Conservation (phyloP, 306 rosid genomes). For the Castanea sativa region DNA sequence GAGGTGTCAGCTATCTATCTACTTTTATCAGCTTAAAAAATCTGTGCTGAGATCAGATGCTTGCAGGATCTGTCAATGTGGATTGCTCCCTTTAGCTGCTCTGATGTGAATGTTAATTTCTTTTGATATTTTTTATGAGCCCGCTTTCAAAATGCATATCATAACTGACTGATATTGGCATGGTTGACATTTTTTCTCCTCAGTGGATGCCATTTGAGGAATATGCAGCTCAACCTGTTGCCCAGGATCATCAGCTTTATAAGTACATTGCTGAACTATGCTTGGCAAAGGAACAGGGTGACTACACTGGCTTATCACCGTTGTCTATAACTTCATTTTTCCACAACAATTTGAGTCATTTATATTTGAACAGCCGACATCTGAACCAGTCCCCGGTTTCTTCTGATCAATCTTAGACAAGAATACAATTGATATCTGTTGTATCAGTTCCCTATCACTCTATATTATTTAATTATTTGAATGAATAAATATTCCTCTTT, state of each 20-base stretch:
- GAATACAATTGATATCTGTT: not conserved
- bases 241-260: constrained; percentile 1
- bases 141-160: not conserved
- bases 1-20: not conserved
- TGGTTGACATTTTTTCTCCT: not conserved
- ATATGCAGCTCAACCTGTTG: constrained; percentile 10
- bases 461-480: not conserved
- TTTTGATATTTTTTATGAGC: not conserved
- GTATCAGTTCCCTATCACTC: not conserved
- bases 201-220: constrained; percentile 11
- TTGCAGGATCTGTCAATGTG: not conserved
- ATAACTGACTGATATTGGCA: not conserved
- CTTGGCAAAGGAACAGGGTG: not conserved
- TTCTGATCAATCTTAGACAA: not conserved
- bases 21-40: not conserved
- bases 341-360: not conserved
- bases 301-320: not conserved
- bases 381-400: not conserved
- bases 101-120: no score
- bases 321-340: not conserved
- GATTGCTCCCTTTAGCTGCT: not conserved
- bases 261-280: not conserved
- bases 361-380: not conserved
- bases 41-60: not conserved
- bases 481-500: not conserved